These are phyloP conservation scores for Calonectria fujianensis DNA, from an alignment of 2,329 filamentous ascomycete genomes.

Conservation along the genomic window DNA sequence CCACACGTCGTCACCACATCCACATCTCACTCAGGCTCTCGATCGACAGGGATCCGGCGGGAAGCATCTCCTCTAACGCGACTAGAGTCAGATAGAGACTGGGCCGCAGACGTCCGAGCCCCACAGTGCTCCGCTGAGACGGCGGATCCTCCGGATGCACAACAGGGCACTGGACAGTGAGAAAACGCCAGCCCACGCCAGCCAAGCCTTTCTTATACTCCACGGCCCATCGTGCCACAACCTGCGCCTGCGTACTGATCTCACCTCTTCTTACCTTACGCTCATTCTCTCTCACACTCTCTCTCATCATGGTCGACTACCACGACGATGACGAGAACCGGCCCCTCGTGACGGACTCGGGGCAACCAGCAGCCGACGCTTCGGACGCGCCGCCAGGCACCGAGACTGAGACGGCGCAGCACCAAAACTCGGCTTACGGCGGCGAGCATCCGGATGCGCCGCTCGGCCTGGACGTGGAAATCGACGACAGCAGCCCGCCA, in stretches of 20 bases:
- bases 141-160: slow-evolving; percentile 38
- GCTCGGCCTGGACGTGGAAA: slow-evolving; percentile 62
- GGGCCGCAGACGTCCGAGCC: slow-evolving; percentile 2
- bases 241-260: neutral
- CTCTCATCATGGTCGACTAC: slow-evolving; percentile 56
- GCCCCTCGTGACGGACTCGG: slow-evolving; percentile 63
- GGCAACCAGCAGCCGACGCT: slow-evolving; percentile 55
- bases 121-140: slow-evolving; percentile 32
- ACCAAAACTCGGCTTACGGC: slow-evolving; percentile 41
- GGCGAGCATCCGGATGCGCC: slow-evolving; percentile 65
- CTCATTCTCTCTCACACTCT: neutral
- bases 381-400: slow-evolving; percentile 51
- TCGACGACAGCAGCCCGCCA: slow-evolving; percentile 66
- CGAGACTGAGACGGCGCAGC: slow-evolving; percentile 42
- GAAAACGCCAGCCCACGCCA: slow-evolving; percentile 36
- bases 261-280: neutral
- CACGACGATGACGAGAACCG: slow-evolving; percentile 60
- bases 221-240: slow-evolving; percentile 18
- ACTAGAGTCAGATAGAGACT: slow-evolving; percentile 25
- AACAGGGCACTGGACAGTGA: slow-evolving; percentile 16
- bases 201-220: slow-evolving; percentile 38
- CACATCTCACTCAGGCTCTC: neutral
- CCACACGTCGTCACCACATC: neutral
- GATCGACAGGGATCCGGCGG: slow-evolving; percentile 9
- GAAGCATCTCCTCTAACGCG: slow-evolving; percentile 28